Conservation (phyloP, 805 yeast species). For the Hanseniaspora thailandica region DNA sequence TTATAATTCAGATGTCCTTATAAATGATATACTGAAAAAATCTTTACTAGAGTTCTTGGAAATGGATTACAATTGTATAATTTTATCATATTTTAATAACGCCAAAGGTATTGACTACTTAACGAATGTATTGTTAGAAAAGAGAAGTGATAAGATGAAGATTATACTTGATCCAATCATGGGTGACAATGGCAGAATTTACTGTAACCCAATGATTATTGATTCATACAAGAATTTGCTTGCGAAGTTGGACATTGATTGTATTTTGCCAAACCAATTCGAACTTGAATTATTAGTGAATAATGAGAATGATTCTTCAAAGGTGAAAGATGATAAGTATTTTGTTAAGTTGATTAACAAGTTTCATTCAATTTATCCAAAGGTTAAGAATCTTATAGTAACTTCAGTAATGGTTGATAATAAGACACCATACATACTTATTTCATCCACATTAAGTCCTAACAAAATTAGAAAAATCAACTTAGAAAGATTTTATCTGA, state of each 20-base stretch:
- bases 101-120: constrained; percentile 44
- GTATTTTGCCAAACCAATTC: constrained; percentile 65
- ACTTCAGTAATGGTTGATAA: constrained; percentile 32
- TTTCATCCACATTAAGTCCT: background rate
- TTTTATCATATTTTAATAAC: constrained; percentile 73
- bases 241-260: constrained; percentile 32
- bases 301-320: constrained; percentile 28
- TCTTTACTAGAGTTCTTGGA: constrained; percentile 44
- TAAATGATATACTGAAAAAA: constrained; percentile 36
- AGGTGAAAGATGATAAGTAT: constrained; percentile 22
- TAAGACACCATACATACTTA: background rate
- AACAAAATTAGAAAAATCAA: background rate
- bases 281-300: constrained; percentile 50
- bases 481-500: background rate
- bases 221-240: constrained; percentile 43
- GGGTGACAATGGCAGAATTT: constrained; percentile 79
- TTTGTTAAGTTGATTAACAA: constrained; percentile 31
- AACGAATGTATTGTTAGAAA: constrained; percentile 29
- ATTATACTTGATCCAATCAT: constrained; percentile 83
- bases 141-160: constrained; percentile 22
- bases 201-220: constrained; percentile 51
- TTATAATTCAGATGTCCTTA: constrained; percentile 32
- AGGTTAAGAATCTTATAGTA: constrained; percentile 43
- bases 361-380: constrained; percentile 36
- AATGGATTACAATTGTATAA: constrained; percentile 47